Conservation (phyloP, 345 rosid genomes). For the Brassica napus region DNA sequence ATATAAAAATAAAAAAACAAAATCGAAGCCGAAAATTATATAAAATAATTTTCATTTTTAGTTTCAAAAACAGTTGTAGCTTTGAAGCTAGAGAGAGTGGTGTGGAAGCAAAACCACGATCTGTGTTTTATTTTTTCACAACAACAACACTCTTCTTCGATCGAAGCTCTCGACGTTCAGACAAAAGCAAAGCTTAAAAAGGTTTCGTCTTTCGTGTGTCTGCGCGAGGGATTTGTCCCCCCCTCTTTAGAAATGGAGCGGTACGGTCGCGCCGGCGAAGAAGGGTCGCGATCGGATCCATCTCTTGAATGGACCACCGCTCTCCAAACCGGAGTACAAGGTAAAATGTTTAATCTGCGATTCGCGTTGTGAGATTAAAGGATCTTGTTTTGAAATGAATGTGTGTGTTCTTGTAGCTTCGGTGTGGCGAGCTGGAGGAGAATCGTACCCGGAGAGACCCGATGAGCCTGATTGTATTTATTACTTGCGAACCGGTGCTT, state of each 20-base stretch:
- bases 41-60: background rate
- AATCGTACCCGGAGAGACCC: slow-evolving; percentile 78
- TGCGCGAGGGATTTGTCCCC: slow-evolving; percentile 21
- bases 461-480: slow-evolving; percentile 79
- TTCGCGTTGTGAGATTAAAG: slow-evolving; percentile 21
- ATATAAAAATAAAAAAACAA: background rate
- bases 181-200: background rate
- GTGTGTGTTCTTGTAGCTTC: slow-evolving; percentile 31
- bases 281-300: slow-evolving; percentile 70
- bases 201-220: slow-evolving; percentile 1
- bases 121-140: background rate
- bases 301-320: slow-evolving; percentile 61
- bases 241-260: slow-evolving; percentile 53
- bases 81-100: slow-evolving; percentile 33
- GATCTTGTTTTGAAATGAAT: slow-evolving; percentile 6
- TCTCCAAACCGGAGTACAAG: slow-evolving; percentile 67
- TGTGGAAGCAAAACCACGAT: slow-evolving; percentile 34
- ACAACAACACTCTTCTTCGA: slow-evolving; percentile 40
- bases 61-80: slow-evolving; percentile 24
- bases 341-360: slow-evolving; percentile 48
- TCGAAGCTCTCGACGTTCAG: slow-evolving; percentile 50
- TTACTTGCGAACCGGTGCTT: slow-evolving; percentile 80
- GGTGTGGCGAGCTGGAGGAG: slow-evolving; percentile 55
- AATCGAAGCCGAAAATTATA: slow-evolving; percentile 34
- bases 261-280: slow-evolving; percentile 59